Evolutionary conservation across 78 protist species (phyloP).

Genomic region (Monosiga brevicollis): DNA sequence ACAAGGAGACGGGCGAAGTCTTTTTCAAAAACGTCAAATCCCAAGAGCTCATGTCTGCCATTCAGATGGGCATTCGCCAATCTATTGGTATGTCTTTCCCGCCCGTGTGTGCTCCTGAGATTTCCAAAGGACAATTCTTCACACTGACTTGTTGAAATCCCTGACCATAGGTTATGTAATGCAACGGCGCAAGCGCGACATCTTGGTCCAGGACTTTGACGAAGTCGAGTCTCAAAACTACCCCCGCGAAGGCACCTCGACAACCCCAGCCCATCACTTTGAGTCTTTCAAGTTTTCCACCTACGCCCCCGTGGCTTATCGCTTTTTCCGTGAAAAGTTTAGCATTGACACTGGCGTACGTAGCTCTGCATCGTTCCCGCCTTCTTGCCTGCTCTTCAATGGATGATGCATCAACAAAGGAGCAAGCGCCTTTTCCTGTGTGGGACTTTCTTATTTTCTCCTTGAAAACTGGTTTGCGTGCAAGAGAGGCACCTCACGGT

Average conservation of each 20-base stretch:
- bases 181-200: neutral
- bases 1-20: conserved; percentile 7
- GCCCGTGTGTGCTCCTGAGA: neutral
- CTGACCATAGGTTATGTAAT: neutral
- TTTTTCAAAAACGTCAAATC: conserved; percentile 5
- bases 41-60: conserved; percentile 3
- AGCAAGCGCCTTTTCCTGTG: neutral
- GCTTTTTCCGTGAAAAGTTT: conserved; percentile 10
- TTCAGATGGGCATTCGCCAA: conserved; percentile 19
- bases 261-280: conserved; percentile 4
- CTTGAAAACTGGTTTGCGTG: neutral
- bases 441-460: too few relatives aligned
- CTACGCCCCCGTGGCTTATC: conserved; percentile 62
- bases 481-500: neutral
- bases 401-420: neutral
- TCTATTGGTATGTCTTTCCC: neutral
- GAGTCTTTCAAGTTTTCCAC: conserved; percentile 34
- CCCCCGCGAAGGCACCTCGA: neutral
- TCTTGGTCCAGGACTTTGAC: conserved; percentile 2
- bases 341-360: neutral
- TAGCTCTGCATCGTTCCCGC: neutral
- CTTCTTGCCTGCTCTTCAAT: neutral
- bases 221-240: neutral
- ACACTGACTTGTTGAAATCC: neutral
- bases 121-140: neutral